Conservation (phyloP, 2,329 filamentous ascomycete genomes). For the Colletotrichum gigasporum region DNA sequence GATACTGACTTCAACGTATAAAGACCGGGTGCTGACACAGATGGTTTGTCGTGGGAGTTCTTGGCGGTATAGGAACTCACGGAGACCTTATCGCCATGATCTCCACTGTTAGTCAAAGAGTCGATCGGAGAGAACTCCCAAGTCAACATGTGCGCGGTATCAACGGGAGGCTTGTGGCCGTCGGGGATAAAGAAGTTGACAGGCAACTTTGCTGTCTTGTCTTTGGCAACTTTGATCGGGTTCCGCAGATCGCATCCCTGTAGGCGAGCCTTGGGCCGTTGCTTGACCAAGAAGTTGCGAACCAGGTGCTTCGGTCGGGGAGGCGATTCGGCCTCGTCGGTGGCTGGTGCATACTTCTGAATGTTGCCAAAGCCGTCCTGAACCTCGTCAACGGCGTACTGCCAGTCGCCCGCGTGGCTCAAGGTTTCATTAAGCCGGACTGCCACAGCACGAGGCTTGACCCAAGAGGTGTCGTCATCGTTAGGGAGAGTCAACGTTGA, state of each 20-base stretch:
- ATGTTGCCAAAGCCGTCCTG: constrained; percentile 90
- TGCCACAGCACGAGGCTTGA: constrained; percentile 75
- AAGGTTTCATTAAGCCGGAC: constrained; percentile 94
- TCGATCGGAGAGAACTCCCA: constrained; percentile 86
- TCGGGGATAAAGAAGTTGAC: constrained; percentile 74
- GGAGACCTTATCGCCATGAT: constrained; percentile 70
- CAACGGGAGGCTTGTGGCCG: constrained; percentile 61
- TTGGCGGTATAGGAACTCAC: constrained; percentile 69
- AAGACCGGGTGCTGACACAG: constrained; percentile 80
- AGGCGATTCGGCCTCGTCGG: constrained; percentile 75
- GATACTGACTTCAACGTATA: constrained; percentile 86
- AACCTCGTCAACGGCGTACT: constrained; percentile 91
- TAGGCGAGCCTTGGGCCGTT: constrained; percentile 80
- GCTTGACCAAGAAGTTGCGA: constrained; percentile 85
- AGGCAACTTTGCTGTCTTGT: constrained; percentile 73
- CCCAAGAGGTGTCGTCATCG: constrained; percentile 82
- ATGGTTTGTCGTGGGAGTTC: constrained; percentile 69
- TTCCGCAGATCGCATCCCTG: constrained; percentile 80
- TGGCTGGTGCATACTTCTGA: constrained; percentile 74
- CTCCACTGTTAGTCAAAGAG: constrained; percentile 73
- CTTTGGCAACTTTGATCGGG: constrained; percentile 85
- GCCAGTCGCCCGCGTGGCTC: constrained; percentile 80
- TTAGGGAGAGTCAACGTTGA: constrained; percentile 65
- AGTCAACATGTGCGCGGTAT: constrained; percentile 76
- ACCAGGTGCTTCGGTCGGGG: constrained; percentile 70